Evolutionary conservation across 495 filamentous ascomycete species (phyloP).

Genomic region (Tuber calosporum): DNA sequence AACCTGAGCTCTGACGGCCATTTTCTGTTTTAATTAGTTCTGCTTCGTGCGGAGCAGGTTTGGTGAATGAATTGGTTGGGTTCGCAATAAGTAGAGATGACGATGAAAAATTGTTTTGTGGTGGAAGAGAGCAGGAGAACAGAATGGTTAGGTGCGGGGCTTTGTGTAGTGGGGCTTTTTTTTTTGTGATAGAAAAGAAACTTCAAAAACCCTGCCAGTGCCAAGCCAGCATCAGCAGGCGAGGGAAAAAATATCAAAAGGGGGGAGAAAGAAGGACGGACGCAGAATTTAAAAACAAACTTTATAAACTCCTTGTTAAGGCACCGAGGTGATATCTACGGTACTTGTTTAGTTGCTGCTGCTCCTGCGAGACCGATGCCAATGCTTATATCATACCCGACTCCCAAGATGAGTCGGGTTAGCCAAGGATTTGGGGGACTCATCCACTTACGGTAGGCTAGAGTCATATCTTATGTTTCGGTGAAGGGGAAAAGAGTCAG

Average conservation of each 20-base stretch:
- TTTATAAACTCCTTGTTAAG: not conserved
- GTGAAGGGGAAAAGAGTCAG: not conserved
- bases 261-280: not conserved
- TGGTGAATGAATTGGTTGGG: slow-evolving; percentile 12
- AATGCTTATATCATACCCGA: not conserved
- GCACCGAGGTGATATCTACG: not conserved
- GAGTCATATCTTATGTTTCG: not conserved
- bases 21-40: slow-evolving; percentile 21
- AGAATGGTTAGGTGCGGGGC: not conserved
- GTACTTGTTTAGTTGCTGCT: not conserved
- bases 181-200: not conserved
- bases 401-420: not conserved
- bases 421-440: not conserved
- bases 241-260: not conserved
- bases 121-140: not conserved
- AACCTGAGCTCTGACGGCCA: slow-evolving; percentile 42
- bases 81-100: not conserved
- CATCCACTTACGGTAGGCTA: not conserved
- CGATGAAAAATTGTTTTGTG: not conserved
- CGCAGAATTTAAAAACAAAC: not conserved
- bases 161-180: slow-evolving; percentile 2
- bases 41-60: slow-evolving; percentile 8
- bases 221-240: not conserved
- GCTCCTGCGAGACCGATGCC: not conserved
- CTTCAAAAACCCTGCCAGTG: not conserved